phyloP scores from a whole-genome alignment of 768 basidiomycete species.

The Mrakia gelida region DNA sequence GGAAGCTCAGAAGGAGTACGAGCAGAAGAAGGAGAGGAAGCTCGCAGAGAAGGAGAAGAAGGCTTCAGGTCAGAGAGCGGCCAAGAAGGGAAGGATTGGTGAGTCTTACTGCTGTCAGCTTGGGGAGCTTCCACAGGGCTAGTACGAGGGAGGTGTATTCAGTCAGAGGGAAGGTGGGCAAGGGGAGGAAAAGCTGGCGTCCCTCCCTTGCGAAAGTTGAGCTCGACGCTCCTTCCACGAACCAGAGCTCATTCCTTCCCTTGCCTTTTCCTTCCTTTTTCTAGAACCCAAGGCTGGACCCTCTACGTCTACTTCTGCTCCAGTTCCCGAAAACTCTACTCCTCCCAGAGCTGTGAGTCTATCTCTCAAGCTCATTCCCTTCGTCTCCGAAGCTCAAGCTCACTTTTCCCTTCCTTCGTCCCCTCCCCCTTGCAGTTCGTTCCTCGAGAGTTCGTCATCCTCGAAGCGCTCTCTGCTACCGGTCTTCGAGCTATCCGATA shows the following conservation, averaged over 20 bases:
- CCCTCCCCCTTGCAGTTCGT: slow-evolving; percentile 47
- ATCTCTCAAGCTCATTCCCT: neutral
- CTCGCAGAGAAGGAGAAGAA: slow-evolving; percentile 46
- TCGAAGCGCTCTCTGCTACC: slow-evolving; percentile 93
- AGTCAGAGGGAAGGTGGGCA: neutral
- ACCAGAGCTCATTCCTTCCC: neutral
- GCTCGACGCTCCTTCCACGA: neutral
- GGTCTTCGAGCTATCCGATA: slow-evolving; percentile 94
- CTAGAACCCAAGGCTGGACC: slow-evolving; percentile 7
- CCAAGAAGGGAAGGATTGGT: slow-evolving; percentile 16
- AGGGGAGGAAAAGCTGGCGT: neutral
- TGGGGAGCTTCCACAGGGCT: neutral
- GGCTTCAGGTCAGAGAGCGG: neutral
- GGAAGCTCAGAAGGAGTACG: slow-evolving; percentile 39
- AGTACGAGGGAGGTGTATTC: neutral
- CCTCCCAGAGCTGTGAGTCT: slow-evolving; percentile 1
- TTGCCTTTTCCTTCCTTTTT: neutral
- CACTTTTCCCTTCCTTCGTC: neutral
- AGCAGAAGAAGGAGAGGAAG: slow-evolving; percentile 47
- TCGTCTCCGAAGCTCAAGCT: neutral
- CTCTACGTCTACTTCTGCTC: neutral
- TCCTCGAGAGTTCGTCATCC: slow-evolving; percentile 65
- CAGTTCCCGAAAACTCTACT: neutral
- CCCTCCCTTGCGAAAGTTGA: neutral
- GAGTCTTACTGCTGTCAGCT: neutral